Percentiles rank a stretch among this genome's conserved stretches.
These are phyloP conservation scores for Nelumbo lutea DNA, from an alignment of 164 flowering plant species.

Conservation along the genomic window DNA sequence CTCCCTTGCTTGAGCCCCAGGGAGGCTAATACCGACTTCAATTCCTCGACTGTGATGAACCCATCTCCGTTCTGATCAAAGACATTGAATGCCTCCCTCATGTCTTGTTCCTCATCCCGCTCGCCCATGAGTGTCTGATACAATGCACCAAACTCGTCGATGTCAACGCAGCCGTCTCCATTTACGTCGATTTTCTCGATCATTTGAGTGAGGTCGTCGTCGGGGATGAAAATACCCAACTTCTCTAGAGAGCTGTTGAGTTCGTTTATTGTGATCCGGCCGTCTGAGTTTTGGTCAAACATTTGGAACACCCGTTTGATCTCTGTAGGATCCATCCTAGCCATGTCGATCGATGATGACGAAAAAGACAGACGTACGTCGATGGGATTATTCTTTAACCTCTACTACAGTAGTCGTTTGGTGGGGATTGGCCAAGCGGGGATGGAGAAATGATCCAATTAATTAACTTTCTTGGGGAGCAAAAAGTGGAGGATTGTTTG, in stretches of 20 bases:
- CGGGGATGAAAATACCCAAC: conserved; percentile 52
- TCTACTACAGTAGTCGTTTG: too few species aligned
- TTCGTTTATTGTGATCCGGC: conserved; percentile 54
- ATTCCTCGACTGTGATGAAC: conserved; percentile 59
- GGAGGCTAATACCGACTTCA: conserved; percentile 49
- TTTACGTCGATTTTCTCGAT: conserved; percentile 55
- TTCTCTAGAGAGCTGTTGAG: conserved; percentile 53
- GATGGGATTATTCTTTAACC: too few species aligned
- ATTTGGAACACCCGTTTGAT: conserved; percentile 57
- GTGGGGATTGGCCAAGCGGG: too few species aligned
- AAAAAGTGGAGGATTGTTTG: too few species aligned
- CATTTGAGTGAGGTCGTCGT: conserved; percentile 50
- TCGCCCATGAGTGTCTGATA: conserved; percentile 52
- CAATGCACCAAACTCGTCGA: conserved; percentile 58
- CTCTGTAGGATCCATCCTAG: conserved; percentile 42
- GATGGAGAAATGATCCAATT: too few species aligned
- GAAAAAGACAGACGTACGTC: too few species aligned
- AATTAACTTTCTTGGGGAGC: too few species aligned
- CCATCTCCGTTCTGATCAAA: conserved; percentile 77
- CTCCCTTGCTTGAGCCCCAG: conserved; percentile 65
- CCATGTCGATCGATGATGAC: too few species aligned
- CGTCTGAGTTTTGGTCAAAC: conserved; percentile 70
- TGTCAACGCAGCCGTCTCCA: conserved; percentile 67
- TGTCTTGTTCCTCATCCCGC: conserved; percentile 56
- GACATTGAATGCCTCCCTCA: conserved; percentile 72